A percentile compares a stretch with the other conserved stretches of the same genome.
Conservation (phyloP, 1,284 basidiomycete genomes). For the Sphaerobolus stellatus region DNA sequence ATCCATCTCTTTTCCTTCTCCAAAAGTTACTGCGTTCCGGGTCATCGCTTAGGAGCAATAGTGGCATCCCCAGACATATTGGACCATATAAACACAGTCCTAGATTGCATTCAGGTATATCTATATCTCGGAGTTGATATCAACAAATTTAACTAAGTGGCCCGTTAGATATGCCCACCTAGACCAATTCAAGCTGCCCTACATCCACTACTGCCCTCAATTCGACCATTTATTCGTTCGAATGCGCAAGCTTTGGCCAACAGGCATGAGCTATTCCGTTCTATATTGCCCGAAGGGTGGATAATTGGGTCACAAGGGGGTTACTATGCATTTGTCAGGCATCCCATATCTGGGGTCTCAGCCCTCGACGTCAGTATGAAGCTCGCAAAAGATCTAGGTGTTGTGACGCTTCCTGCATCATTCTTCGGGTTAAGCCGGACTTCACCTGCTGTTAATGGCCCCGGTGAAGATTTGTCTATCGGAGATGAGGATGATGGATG, state of each 20-base stretch:
- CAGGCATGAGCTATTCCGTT: constrained; percentile 62
- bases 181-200: constrained; percentile 70
- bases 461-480: constrained; percentile 22
- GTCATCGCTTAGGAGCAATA: constrained; percentile 79
- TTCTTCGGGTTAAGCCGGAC: constrained; percentile 54
- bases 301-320: constrained; percentile 65
- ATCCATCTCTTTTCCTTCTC: constrained; percentile 80
- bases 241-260: constrained; percentile 52
- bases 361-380: constrained; percentile 58
- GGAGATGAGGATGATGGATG: constrained; percentile 49
- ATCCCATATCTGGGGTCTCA: constrained; percentile 57
- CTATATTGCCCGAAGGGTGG: constrained; percentile 51
- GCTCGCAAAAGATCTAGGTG: constrained; percentile 63
- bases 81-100: constrained; percentile 55
- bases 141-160: constrained; percentile 17
- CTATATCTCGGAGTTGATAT: constrained; percentile 14
- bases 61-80: constrained; percentile 64
- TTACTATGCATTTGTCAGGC: constrained; percentile 75
- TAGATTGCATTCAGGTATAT: constrained; percentile 72
- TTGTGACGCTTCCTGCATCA: constrained; percentile 65
- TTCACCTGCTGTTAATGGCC: constrained; percentile 27
- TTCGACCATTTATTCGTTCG: constrained; percentile 54
- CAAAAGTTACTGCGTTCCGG: constrained; percentile 84
- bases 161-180: constrained; percentile 71
- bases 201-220: constrained; percentile 49